These are phyloP conservation scores for Russula ochroleuca DNA, from an alignment of 768 basidiomycete genomes.

Conservation along the genomic window DNA sequence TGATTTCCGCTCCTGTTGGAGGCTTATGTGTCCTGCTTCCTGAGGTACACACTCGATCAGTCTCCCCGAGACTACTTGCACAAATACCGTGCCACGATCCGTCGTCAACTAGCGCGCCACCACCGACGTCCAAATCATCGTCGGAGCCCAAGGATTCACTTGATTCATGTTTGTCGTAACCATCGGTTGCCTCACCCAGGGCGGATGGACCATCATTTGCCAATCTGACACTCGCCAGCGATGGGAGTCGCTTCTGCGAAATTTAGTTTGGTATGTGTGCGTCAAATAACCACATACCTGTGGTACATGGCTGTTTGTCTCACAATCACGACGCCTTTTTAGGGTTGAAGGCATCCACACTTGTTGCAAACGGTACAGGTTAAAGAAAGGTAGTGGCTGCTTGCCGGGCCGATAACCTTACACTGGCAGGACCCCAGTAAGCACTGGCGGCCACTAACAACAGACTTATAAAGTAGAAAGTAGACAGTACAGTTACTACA, in stretches of 20 bases:
- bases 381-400: not conserved
- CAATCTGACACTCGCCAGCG: not conserved
- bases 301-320: not conserved
- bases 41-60: not conserved
- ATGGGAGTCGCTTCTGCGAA: not conserved
- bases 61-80: not conserved
- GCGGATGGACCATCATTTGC: not conserved
- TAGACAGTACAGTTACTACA: too few species aligned
- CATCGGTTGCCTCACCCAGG: not conserved
- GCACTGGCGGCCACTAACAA: too few species aligned
- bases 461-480: too few species aligned
- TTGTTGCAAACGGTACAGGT: not conserved
- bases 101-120: not conserved
- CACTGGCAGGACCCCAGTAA: too few species aligned
- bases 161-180: not conserved
- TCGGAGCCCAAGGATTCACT: not conserved
- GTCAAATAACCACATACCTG: not conserved
- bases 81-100: not conserved
- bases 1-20: constrained; percentile 67
- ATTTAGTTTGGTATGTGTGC: not conserved
- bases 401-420: not conserved
- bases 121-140: not conserved
- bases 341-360: constrained; percentile 7
- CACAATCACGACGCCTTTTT: constrained; percentile 4
- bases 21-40: constrained; percentile 40